Evolutionary conservation across 2,329 filamentous ascomycete species (phyloP).

Genomic region (Seiridium unicorne): DNA sequence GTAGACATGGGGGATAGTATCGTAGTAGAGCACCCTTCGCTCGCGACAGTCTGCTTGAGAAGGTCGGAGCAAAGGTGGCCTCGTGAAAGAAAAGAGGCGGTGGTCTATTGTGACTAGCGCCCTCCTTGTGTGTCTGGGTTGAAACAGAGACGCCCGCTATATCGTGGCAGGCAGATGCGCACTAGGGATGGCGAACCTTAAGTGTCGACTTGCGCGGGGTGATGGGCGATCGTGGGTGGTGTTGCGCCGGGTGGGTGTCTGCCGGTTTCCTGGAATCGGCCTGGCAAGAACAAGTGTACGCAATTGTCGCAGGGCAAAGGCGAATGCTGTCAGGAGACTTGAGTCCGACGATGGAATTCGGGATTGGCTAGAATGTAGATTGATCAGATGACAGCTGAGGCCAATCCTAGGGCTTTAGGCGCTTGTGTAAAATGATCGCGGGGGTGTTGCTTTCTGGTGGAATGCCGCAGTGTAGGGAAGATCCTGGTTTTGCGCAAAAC

Average conservation of each 20-base stretch:
- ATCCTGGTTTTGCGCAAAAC: conserved; percentile 8
- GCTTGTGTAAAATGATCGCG: neutral
- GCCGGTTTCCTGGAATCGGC: neutral
- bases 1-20: conserved; percentile 24
- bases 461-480: conserved; percentile 9
- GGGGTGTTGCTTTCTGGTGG: conserved; percentile 1
- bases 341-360: neutral
- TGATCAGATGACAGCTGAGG: conserved; percentile 5
- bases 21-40: conserved; percentile 37
- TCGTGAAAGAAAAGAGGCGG: conserved; percentile 9
- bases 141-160: conserved; percentile 11
- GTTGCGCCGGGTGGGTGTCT: neutral
- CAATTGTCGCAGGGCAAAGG: neutral
- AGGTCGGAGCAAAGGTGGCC: conserved; percentile 43
- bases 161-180: conserved; percentile 8
- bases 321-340: neutral
- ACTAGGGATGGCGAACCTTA: conserved; percentile 1
- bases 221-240: neutral
- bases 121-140: conserved; percentile 11
- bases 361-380: neutral
- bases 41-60: conserved; percentile 44
- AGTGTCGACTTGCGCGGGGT: conserved; percentile 2
- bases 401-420: conserved; percentile 1
- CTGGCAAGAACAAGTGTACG: neutral
- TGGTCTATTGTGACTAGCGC: conserved; percentile 11